Base-by-base conservation (phyloP, 1,139 yeast species). In the Arxiozyma slooffiae region DNA sequence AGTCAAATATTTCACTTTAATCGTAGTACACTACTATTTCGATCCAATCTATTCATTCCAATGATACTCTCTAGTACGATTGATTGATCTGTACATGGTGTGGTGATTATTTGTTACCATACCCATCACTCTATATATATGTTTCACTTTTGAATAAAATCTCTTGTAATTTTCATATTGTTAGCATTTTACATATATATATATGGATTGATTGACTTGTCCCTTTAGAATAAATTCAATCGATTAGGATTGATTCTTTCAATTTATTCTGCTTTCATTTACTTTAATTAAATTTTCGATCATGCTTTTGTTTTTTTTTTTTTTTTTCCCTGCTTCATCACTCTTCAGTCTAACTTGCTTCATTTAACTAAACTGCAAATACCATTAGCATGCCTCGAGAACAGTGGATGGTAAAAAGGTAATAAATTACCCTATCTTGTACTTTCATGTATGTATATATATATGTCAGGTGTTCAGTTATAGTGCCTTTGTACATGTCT, bases 241-340 rank as follows among this genome's bases (percentile, higher is more conserved):
- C 6, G 87, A 7, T 18, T 7, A 16, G 7, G 26, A 21, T 16
- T 30, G n/a, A 11, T 42, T 26, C 8, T 18, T 17, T n/a, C 22
- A 30, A 8, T 22, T 50, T 52, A 56, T 18, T 48, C 47, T 49
- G 24, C 50, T 48, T 57, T 72, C 78, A 40, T 89, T 70, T 2
- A 90, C 96, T 63, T 82, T 82, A 52, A 87, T 81, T 52, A 88
- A 76, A 50, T 88, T 85, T 58, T 82, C 82, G 18, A 95, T 94
- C 61, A 89, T 76, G 55, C 89, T 88, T 47, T 79, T 72, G 59
- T 85, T 86, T 51, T 78, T 76, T 60, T 89, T 72, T 59, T 74
- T 73, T 69, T 85, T 82, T 69, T 89, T 90, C 82, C 49, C 85
- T 88, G 57, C 72, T 69, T 57, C 83, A 74, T 60, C 86, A 84